Evolutionary conservation across 179 eudicot species (phyloP), one percentile per base, ranked within the genome.

Genomic region (Spinacia oleracea): DNA sequence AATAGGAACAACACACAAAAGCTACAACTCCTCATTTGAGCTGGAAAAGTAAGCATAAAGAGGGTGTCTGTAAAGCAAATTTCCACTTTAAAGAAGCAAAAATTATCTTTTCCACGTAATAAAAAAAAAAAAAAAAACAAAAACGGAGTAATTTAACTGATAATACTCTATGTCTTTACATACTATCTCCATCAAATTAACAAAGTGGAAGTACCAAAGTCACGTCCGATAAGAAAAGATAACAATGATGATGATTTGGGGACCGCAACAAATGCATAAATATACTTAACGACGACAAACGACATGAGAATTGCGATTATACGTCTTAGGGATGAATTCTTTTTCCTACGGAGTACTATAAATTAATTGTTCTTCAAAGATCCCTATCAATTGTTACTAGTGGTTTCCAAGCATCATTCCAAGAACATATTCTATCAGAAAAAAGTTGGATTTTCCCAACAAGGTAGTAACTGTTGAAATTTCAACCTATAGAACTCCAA

Each of bases 21-120:
- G 70, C 42, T 23, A 35, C n/a, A 35, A 58, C 46, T 35, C 67
- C 74, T 73, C 75, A 68, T 48, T 8, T 56, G 73, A 64, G 75
- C 35, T 68, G 25, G 35, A 40, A 78, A 71, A 75, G 73, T 55
- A 55, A 16, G 69, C 62, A 31, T 65, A 78, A 78, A 74, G 63
- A 64, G 29, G 29, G 72, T 53, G 74, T 63, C n/a, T 77, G 43
- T 46, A 74, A 45, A 83, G 79, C 74, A 70, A 59, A 31, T 60
- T 79, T 60, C 25, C 46, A 7, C 77, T 79, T 75, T 75, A 58
- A 55, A 79, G 79, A 21, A 64, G 70, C 77, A 62, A 55, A 71
- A 58, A 14, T 76, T 63, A 70, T 40, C 60, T 63, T 76, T 69
- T 35, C 50, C 64, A 29, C 80, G n/a, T n/a, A 42, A 34, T 12